These are phyloP conservation scores for Aspergillus glaucus DNA, from an alignment of 2,329 filamentous ascomycete species.

Conservation along the genomic window DNA sequence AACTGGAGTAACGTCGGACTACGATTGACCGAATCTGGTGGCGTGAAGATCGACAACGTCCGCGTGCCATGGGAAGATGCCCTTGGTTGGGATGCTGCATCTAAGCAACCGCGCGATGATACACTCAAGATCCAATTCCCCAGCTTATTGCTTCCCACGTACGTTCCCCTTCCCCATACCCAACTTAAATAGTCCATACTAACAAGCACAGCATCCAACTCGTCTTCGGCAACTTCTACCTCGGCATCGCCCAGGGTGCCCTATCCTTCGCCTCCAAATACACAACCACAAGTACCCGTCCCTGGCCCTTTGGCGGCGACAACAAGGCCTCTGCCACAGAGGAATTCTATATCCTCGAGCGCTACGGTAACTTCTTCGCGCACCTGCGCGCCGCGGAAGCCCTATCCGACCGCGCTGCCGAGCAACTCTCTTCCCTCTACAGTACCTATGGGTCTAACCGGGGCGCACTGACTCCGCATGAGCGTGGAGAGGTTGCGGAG, in stretches of 20 bases:
- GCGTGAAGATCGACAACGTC: constrained; percentile 55
- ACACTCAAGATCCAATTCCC: constrained; percentile 32
- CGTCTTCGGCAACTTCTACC: constrained; percentile 61
- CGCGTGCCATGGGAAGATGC: constrained; percentile 55
- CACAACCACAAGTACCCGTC: constrained; percentile 50
- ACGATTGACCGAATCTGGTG: constrained; percentile 58
- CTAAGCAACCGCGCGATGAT: constrained; percentile 46
- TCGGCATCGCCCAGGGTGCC: constrained; percentile 57
- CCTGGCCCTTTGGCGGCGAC: constrained; percentile 61
- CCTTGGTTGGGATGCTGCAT: constrained; percentile 51
- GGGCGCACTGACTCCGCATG: constrained; percentile 41
- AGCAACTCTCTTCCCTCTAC: constrained; percentile 46
- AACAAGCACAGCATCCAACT: constrained; percentile 50
- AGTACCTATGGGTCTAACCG: constrained; percentile 36
- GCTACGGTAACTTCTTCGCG: constrained; percentile 59
- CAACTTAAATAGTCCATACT: background rate
- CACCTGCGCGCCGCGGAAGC: constrained; percentile 56
- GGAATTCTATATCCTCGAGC: constrained; percentile 60
- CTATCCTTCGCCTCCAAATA: constrained; percentile 52
- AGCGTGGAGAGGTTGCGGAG: constrained; percentile 57
- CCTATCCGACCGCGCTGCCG: constrained; percentile 52
- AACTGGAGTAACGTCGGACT: constrained; percentile 62
- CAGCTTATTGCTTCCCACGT: too few relatives aligned
- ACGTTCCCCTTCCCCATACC: too few relatives aligned
- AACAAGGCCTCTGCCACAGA: constrained; percentile 55